These are phyloP conservation scores for Evansstolkia leycettana DNA, from an alignment of 495 filamentous ascomycete species.

Conservation along the genomic window DNA sequence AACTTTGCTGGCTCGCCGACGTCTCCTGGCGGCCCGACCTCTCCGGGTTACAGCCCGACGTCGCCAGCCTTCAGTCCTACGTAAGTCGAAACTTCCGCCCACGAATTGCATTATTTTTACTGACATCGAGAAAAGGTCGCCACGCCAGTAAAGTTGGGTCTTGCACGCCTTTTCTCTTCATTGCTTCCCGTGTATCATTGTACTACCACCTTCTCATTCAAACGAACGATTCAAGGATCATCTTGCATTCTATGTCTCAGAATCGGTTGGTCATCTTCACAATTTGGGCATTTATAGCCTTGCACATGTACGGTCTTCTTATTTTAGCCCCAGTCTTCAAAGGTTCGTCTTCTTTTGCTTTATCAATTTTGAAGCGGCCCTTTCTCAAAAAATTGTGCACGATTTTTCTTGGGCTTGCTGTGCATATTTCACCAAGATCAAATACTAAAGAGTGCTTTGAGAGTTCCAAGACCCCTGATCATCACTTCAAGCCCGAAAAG, in stretches of 20 bases:
- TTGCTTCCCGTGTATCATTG: constrained; percentile 24
- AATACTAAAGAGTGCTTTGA: constrained; percentile 12
- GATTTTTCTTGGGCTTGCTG: constrained; percentile 7
- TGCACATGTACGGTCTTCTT: constrained; percentile 18
- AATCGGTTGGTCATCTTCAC: constrained; percentile 24
- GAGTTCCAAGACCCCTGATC: constrained; percentile 2
- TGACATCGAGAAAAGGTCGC: constrained; percentile 32
- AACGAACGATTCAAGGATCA: constrained; percentile 26
- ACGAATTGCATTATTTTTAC: constrained; percentile 1
- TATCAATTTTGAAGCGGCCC: constrained; percentile 6
- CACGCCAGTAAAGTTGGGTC: constrained; percentile 27
- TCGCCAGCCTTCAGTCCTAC: constrained; percentile 36
- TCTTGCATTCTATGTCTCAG: constrained; percentile 26
- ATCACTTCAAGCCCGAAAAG: neutral
- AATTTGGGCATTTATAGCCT: constrained; percentile 20
- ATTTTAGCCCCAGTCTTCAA: neutral
- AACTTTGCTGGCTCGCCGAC: constrained; percentile 50
- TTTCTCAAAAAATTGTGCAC: constrained; percentile 11
- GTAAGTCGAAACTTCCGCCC: constrained; percentile 15
- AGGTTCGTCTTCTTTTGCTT: constrained; percentile 4
- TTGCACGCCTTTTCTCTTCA: constrained; percentile 7
- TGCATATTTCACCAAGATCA: constrained; percentile 4
- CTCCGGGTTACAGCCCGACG: constrained; percentile 46
- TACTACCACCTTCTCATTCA: constrained; percentile 26
- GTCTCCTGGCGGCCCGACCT: constrained; percentile 36